Evolutionary conservation across 352 stramenopile species (phyloP).

Genomic region (Plasmopara viticola): DNA sequence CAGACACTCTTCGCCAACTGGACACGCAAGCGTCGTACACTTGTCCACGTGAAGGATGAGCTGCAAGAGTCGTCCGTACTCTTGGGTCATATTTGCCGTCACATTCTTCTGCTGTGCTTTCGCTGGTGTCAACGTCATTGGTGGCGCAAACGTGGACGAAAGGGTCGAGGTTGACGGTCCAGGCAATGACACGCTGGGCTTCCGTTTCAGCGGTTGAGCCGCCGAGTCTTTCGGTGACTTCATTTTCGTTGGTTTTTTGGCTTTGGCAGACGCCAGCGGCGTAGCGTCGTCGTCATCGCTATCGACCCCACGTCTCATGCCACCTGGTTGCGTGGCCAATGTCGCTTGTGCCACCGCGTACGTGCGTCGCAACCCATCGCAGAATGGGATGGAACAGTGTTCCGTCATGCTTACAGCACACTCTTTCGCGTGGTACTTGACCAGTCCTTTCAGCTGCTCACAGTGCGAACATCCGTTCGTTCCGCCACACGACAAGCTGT

Average conservation of each 20-base stretch:
- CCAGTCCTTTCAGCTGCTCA: constrained; percentile 73
- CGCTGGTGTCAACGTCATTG: constrained; percentile 3
- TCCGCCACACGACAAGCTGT: constrained; percentile 69
- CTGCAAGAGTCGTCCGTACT: constrained; percentile 81
- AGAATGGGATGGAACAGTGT: constrained; percentile 81
- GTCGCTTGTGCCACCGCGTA: constrained; percentile 32
- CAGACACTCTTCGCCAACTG: constrained; percentile 64
- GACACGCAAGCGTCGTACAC: constrained; percentile 51
- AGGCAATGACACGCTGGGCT: constrained; percentile 15
- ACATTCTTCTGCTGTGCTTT: constrained; percentile 39
- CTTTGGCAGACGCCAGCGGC: constrained; percentile 62
- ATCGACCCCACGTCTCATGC: constrained; percentile 7
- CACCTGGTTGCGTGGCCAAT: constrained; percentile 18
- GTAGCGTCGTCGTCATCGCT: constrained; percentile 71
- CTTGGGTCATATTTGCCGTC: constrained; percentile 62
- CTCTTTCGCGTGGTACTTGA: constrained; percentile 82
- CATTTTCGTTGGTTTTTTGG: constrained; percentile 51
- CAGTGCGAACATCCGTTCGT: constrained; percentile 69
- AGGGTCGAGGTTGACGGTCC: constrained; percentile 18
- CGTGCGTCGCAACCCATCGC: constrained; percentile 55
- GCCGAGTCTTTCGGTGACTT: constrained; percentile 54
- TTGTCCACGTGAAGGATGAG: constrained; percentile 84
- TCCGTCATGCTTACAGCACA: constrained; percentile 52
- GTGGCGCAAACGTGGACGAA: constrained; percentile 6
- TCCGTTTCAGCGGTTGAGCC: constrained; percentile 14